A percentile compares a stretch with the other conserved stretches of the same genome.
These are phyloP conservation scores for Massarina eburnea DNA, from an alignment of 2,329 filamentous ascomycete species.

Conservation along the genomic window DNA sequence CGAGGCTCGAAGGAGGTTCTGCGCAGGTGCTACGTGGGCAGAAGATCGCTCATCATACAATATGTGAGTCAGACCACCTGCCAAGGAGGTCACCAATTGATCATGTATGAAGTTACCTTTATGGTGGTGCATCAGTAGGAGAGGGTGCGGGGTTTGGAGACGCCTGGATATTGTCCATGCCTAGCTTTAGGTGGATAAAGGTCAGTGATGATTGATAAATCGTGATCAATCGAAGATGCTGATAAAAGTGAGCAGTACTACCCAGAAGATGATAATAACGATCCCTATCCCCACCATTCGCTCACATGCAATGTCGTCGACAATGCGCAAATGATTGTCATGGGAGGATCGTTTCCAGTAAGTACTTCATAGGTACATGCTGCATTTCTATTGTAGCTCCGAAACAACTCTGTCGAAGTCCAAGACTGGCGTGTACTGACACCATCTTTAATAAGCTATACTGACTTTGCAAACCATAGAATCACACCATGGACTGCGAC, in stretches of 20 bases:
- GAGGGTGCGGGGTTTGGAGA: slow-evolving; percentile 56
- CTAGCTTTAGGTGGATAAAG: slow-evolving; percentile 63
- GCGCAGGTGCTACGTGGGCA: slow-evolving; percentile 59
- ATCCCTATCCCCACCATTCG: slow-evolving; percentile 54
- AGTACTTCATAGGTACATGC: no score
- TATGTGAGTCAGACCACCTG: slow-evolving; percentile 48
- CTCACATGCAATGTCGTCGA: slow-evolving; percentile 56
- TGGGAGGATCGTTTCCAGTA: slow-evolving; percentile 51
- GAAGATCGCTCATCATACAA: slow-evolving; percentile 61
- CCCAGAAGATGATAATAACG: slow-evolving; percentile 19
- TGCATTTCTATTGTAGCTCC: no score
- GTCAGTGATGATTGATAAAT: slow-evolving; percentile 5
- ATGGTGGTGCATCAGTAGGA: slow-evolving; percentile 56
- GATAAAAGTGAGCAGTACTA: no score
- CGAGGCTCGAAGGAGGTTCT: slow-evolving; percentile 56
- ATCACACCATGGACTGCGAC: no score
- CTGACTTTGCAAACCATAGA: no score
- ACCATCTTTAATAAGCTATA: no score
- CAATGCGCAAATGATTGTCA: slow-evolving; percentile 60
- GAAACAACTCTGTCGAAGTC: no score
- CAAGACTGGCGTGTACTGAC: no score
- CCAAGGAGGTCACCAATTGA: background rate
- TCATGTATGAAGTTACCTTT: slow-evolving; percentile 54
- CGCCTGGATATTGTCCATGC: slow-evolving; percentile 61
- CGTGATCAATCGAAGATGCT: no score